phyloP scores from a whole-genome alignment of 139 green algal genomes.

The Coelastrella sp. region DNA sequence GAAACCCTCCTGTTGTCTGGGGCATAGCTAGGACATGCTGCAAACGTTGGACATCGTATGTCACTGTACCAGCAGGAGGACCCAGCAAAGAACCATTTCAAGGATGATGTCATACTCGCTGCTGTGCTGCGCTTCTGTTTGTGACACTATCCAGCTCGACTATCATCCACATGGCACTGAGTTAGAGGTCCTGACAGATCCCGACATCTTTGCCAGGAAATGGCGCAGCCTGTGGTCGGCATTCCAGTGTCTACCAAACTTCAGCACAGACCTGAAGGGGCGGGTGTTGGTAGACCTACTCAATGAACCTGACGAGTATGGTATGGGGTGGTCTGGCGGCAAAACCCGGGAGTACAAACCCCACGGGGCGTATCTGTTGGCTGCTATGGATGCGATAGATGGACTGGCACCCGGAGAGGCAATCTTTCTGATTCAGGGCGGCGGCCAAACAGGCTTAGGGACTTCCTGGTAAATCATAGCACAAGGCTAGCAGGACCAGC shows the following conservation, averaged over 20 bases:
- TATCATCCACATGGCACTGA: conserved; percentile 18
- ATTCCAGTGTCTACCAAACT: conserved; percentile 44
- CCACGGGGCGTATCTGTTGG: conserved; percentile 23
- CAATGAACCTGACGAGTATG: conserved; percentile 25
- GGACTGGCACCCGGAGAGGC: conserved; percentile 29
- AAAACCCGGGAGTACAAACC: background rate
- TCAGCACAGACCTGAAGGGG: conserved; percentile 5
- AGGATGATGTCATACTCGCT: too few species aligned
- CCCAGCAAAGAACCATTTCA: too few species aligned
- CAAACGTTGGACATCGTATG: too few species aligned
- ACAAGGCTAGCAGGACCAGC: too few species aligned
- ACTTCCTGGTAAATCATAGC: conserved; percentile 1
- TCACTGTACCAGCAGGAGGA: too few species aligned
- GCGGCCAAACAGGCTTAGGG: conserved; percentile 17
- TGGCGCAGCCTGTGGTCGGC: conserved; percentile 31
- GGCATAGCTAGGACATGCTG: too few species aligned
- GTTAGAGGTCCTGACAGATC: background rate
- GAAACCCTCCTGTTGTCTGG: too few species aligned
- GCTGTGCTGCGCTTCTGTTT: background rate
- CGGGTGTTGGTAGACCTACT: conserved; percentile 39
- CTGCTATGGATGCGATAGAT: conserved; percentile 62
- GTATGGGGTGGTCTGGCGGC: conserved; percentile 1
- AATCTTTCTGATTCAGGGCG: conserved; percentile 48
- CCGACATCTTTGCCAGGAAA: conserved; percentile 14
- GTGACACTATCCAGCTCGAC: conserved; percentile 3